Evolutionary conservation across 1,284 basidiomycete species (phyloP).

Genomic region (Gomphus bonarii): DNA sequence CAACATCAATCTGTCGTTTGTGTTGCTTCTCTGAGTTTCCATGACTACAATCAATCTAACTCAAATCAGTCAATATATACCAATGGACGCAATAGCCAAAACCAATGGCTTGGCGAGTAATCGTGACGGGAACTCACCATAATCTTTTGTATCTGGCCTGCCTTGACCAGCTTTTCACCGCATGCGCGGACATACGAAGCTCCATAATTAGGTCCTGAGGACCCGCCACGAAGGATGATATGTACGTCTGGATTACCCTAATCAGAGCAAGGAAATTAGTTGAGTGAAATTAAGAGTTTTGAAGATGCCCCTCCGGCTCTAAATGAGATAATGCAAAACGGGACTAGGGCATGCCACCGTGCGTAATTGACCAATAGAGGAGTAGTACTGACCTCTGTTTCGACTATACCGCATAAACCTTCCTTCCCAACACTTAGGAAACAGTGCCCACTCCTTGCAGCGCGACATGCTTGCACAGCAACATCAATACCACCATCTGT

Average conservation of each 20-base stretch:
- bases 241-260: constrained; percentile 86
- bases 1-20: constrained; percentile 74
- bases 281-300: neutral
- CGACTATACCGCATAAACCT: constrained; percentile 83
- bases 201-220: constrained; percentile 78
- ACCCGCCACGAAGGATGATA: constrained; percentile 83
- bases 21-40: constrained; percentile 90
- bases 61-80: no score
- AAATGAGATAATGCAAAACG: no score
- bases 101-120: no score
- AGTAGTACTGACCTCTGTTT: constrained; percentile 53
- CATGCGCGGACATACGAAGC: constrained; percentile 73
- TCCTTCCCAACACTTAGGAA: constrained; percentile 93
- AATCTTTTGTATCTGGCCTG: constrained; percentile 68
- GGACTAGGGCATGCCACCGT: neutral
- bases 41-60: constrained; percentile 95
- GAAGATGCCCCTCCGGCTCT: no score
- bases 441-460: constrained; percentile 78
- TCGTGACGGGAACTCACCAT: constrained; percentile 49
- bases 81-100: no score
- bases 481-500: constrained; percentile 73
- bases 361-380: neutral
- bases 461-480: constrained; percentile 86
- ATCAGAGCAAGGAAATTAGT: neutral
- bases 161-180: constrained; percentile 68